A percentile compares a stretch with the other conserved stretches of the same genome.
Evolutionary conservation across 805 yeast genomes (phyloP).

Genomic region (Phaffomyces antillensis): DNA sequence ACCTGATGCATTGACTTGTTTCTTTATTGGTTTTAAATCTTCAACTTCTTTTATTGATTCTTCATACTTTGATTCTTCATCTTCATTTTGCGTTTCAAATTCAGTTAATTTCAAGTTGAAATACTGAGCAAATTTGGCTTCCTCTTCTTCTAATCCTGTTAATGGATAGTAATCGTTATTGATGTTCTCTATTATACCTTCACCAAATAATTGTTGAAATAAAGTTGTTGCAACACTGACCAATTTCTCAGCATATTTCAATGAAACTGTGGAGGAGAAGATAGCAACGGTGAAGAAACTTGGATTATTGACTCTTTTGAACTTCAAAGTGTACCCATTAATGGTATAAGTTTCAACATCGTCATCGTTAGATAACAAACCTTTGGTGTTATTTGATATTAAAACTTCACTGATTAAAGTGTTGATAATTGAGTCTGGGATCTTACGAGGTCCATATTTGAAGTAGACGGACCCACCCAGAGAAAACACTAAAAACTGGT

Average conservation of each 20-base stretch:
- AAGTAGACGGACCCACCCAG: constrained; percentile 48
- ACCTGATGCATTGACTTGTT: constrained; percentile 14
- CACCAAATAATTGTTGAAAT: constrained; percentile 26
- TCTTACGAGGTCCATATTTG: constrained; percentile 34
- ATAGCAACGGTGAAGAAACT: constrained; percentile 38
- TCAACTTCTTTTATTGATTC: constrained; percentile 5
- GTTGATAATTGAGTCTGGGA: constrained; percentile 36
- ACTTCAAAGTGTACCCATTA: constrained; percentile 40
- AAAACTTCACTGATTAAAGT: constrained; percentile 42
- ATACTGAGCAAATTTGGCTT: constrained; percentile 31
- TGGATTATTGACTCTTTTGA: constrained; percentile 34
- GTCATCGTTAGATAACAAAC: constrained; percentile 15
- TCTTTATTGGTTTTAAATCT: constrained; percentile 4
- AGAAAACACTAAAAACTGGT: constrained; percentile 42
- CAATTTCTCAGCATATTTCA: constrained; percentile 29
- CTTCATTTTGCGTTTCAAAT: constrained; percentile 10
- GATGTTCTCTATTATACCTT: constrained; percentile 19
- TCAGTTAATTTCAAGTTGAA: constrained; percentile 31
- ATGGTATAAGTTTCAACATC: constrained; percentile 23
- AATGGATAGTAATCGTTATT: constrained; percentile 25
- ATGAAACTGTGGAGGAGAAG: constrained; percentile 31
- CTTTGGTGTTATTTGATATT: constrained; percentile 30
- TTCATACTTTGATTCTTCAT: constrained; percentile 11
- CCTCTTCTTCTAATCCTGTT: constrained; percentile 25
- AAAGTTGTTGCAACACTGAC: constrained; percentile 25